Evolutionary conservation across 2,329 filamentous ascomycete genomes (phyloP).

Genomic region (Colletotrichum aenigma): DNA sequence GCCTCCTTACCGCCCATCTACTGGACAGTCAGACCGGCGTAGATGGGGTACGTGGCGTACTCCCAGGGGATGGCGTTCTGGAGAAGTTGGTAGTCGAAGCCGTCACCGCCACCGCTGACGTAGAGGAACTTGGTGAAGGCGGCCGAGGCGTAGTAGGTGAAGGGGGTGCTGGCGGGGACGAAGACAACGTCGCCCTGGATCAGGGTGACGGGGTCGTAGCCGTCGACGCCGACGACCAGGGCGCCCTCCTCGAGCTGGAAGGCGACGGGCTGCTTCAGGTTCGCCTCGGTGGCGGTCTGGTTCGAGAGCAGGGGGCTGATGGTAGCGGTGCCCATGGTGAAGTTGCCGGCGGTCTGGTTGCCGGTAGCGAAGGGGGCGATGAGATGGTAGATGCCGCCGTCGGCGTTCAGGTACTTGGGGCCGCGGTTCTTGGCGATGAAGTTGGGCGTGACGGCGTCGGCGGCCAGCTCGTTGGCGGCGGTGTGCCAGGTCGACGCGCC

Average conservation of each 20-base stretch:
- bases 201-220: slow-evolving; percentile 25
- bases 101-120: slow-evolving; percentile 26
- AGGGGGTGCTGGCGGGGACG: slow-evolving; percentile 23
- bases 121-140: slow-evolving; percentile 30
- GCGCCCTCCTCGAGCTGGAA: slow-evolving; percentile 31
- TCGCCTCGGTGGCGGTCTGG: neutral
- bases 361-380: slow-evolving; percentile 46
- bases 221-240: slow-evolving; percentile 23
- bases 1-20: neutral
- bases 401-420: slow-evolving; percentile 45
- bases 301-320: slow-evolving; percentile 24
- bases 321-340: slow-evolving; percentile 47
- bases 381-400: slow-evolving; percentile 42
- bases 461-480: slow-evolving; percentile 35
- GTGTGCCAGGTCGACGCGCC: slow-evolving; percentile 39
- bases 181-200: slow-evolving; percentile 31
- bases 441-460: slow-evolving; percentile 36
- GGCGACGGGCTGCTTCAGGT: slow-evolving; percentile 10
- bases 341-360: slow-evolving; percentile 41
- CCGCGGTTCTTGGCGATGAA: slow-evolving; percentile 51
- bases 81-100: slow-evolving; percentile 26
- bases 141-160: slow-evolving; percentile 26
- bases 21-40: slow-evolving; percentile 1
- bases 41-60: slow-evolving; percentile 1
- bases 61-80: neutral